Base-by-base conservation (phyloP, 2,329 filamentous ascomycete species). In the Aspergillus sp. region DNA sequence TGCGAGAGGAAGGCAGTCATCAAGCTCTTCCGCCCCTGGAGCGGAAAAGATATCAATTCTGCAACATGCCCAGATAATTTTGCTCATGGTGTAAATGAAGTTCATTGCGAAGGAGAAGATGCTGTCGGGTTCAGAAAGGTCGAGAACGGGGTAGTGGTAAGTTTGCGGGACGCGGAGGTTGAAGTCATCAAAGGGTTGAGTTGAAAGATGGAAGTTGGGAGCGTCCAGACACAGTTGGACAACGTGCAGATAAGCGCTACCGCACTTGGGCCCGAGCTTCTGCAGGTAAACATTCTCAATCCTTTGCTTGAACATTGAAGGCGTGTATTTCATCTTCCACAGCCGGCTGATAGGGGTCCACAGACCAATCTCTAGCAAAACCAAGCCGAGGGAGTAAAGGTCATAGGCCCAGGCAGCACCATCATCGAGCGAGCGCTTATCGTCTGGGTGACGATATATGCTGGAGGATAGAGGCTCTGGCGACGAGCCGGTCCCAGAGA, bases 311-410 rank as follows among this genome's bases (percentile, higher is more conserved):
- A 87, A 87, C 69, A 84, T 82, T 16, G 75, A 71, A 17, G 82
- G 76, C 20, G 79, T 80, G 64, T 87, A 87, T 63, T 86, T 86
- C 55, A 79, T 73, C 62, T 87, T 87, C 81, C 82, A 87, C 17
- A 87, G 66, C 52, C 82, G 81, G 50, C 79, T 79, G 21, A 87
- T 73, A 0, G 84, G 84, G 25, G 79, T 78, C 84, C 84, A 87
- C 3, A 87, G 68, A 4, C 84, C 84, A 55, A 87, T 81, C 60
- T 87, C 84, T 25, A 87, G 72, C 25, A 87, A 68, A 3, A 86
- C 75, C 21, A 87, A 67, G 2, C 83, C 84, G 2, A 87, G 73
- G 38, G 82, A 81, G 65, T 87, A 87, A 16, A 86, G 71, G 62
- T 87, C 84, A 61, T 72, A 77, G 32, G 70, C 71, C 70, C 66